Base-by-base conservation (phyloP, 2,329 filamentous ascomycete genomes). In the Botrytis galanthina region DNA sequence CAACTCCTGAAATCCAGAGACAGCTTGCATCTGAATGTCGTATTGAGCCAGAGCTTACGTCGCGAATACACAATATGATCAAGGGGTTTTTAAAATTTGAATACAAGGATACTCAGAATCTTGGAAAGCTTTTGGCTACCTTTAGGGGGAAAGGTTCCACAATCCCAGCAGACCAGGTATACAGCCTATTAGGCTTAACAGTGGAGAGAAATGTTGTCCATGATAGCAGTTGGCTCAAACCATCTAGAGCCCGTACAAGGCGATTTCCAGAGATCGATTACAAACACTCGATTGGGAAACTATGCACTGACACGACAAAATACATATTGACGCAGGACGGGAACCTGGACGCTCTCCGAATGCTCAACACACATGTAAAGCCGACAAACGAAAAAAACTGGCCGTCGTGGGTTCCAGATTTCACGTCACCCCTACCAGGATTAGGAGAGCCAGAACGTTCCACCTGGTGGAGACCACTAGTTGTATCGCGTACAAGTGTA, bases 281-380 rank as follows among this genome's bases (percentile, higher is more conserved):
- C 48, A 51, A 7, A n/a, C 48, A 51, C 14, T 51, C 48, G 48
- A 51, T n/a, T 16, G 26, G 7, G 12, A 51, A 51, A 2, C 2
- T 51, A 2, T 51, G 26, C 48, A 51, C 26, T 14, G 10, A 51
- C 26, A 51, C 48, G 4, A n/a, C 48, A n/a, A n/a, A 51, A n/a
- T 14, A 51, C 1, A 14, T 51, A n/a, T n/a, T n/a, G 10, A 0
- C 10, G 0, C 22, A 51, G 0, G 10, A 51, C 7, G 7, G 7
- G 1, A 12, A n/a, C 26, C 4, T 51, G 26, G 10, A n/a, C 4
- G 26, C 7, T 51, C 26, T 51, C 22, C 22, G 4, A 51, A 51
- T 51, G 10, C 1, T n/a, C 2, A 51, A 51, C 48, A 51, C 4
- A n/a, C 26, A 51, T 14, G 22, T 10, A 4, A 51, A 51, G 1